These are phyloP conservation scores for Aspergillus fischeri DNA, from an alignment of 2,329 filamentous ascomycete genomes.

Conservation along the genomic window DNA sequence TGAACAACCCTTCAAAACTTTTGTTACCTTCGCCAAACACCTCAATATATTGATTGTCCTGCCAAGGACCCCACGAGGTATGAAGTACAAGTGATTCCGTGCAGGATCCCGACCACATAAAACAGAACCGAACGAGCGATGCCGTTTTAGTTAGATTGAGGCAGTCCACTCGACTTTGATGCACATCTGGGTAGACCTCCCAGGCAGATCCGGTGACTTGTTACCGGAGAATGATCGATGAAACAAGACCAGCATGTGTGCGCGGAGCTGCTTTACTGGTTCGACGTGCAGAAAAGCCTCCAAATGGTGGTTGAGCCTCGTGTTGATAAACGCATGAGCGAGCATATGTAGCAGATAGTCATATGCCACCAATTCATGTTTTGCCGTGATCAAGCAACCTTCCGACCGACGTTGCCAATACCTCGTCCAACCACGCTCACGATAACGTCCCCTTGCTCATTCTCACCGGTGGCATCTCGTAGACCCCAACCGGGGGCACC, in stretches of 20 bases:
- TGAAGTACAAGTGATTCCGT: background rate
- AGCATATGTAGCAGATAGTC: background rate
- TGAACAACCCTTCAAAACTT: background rate
- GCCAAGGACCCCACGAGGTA: too few species aligned
- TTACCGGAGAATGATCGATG: background rate
- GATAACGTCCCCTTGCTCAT: slow-evolving; percentile 65
- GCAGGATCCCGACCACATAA: background rate
- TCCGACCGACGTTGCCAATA: slow-evolving; percentile 90
- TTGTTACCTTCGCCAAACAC: background rate
- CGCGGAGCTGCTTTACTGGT: background rate
- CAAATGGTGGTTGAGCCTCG: background rate
- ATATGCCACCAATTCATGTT: slow-evolving; percentile 1
- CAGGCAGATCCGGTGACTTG: background rate
- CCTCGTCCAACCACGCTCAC: slow-evolving; percentile 89
- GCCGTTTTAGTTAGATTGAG: background rate
- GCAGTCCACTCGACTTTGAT: background rate
- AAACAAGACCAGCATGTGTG: background rate
- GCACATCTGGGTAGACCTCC: background rate
- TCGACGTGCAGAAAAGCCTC: background rate
- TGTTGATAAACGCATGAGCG: background rate
- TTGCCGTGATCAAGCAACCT: slow-evolving; percentile 59
- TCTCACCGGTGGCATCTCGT: slow-evolving; percentile 66
- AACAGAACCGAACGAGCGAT: background rate
- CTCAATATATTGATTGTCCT: background rate
- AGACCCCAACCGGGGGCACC: slow-evolving; percentile 89